Conservation (phyloP, 148 eudicot species). For the Drosera capensis region DNA sequence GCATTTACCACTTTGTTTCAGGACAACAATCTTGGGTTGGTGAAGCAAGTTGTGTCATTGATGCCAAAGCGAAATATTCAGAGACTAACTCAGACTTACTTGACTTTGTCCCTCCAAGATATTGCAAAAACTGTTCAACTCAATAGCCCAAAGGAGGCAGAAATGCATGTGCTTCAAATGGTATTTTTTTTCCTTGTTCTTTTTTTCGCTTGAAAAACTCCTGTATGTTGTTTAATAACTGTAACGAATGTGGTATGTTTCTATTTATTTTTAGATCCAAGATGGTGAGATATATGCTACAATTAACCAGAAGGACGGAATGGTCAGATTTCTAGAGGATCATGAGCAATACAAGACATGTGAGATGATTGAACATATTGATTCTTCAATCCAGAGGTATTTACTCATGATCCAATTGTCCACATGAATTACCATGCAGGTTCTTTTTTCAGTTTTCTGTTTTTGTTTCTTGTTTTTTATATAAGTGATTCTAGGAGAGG, state of each 20-base stretch:
- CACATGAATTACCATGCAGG: background rate
- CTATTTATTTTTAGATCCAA: conserved; percentile 37
- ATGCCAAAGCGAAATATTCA: conserved; percentile 81
- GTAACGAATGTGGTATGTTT: background rate
- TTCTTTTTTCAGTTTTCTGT: background rate
- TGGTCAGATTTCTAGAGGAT: conserved; percentile 94
- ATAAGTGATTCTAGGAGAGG: too few species aligned
- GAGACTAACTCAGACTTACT: conserved; percentile 87
- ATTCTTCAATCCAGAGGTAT: conserved; percentile 81
- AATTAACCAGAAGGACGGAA: conserved; percentile 98
- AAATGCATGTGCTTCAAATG: conserved; percentile 95
- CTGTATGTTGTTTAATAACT: background rate
- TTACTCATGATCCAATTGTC: background rate
- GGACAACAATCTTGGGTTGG: conserved; percentile 81
- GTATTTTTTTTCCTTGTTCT: too few species aligned
- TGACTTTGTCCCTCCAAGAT: conserved; percentile 86
- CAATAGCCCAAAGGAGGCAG: conserved; percentile 72
- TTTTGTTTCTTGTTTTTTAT: too few species aligned
- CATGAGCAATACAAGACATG: conserved; percentile 93
- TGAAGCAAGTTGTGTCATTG: conserved; percentile 72
- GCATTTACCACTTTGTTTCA: conserved; percentile 8
- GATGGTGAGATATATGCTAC: conserved; percentile 79
- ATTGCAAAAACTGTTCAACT: conserved; percentile 71
- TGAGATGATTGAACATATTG: conserved; percentile 78
- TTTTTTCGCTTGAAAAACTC: too few species aligned